phyloP scores from a whole-genome alignment of 805 yeast species.

The Candida arabinofermentans region DNA sequence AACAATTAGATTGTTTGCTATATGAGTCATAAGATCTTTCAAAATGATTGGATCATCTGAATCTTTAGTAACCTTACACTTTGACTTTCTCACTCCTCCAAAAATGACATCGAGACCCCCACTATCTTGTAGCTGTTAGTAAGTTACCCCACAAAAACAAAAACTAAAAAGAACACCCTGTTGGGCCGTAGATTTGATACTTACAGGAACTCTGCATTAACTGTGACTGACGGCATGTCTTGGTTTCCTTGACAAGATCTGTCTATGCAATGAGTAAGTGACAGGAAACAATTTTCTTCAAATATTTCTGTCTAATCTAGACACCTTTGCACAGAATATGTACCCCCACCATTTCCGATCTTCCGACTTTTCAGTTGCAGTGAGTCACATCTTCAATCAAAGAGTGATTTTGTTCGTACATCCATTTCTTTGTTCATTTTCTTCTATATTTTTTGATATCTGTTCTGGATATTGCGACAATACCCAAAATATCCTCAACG shows the following conservation, averaged over 20 bases:
- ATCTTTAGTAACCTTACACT: conserved; percentile 38
- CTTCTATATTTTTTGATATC: too few species aligned
- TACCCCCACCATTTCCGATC: background rate
- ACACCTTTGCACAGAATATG: background rate
- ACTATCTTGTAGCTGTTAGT: conserved; percentile 14
- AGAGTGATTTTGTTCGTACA: too few species aligned
- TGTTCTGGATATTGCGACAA: conserved; percentile 3
- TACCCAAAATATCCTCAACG: too few species aligned
- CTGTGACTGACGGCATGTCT: conserved; percentile 29
- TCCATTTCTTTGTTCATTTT: background rate
- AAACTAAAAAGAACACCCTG: background rate
- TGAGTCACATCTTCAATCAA: too few species aligned
- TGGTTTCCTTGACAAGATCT: too few species aligned
- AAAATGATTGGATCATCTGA: conserved; percentile 30
- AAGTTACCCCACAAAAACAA: background rate
- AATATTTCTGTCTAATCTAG: too few species aligned
- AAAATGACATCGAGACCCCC: conserved; percentile 89
- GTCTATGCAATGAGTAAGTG: too few species aligned
- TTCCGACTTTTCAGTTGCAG: too few species aligned
- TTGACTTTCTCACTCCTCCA: conserved; percentile 50
- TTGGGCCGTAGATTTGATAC: conserved; percentile 8
- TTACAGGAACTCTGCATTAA: conserved; percentile 41
- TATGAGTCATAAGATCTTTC: conserved; percentile 51
- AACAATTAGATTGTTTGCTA: conserved; percentile 51
- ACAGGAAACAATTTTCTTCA: too few species aligned